Evolutionary conservation across 208 protist genomes (phyloP).

Genomic region (Trypanosoma brucei): DNA sequence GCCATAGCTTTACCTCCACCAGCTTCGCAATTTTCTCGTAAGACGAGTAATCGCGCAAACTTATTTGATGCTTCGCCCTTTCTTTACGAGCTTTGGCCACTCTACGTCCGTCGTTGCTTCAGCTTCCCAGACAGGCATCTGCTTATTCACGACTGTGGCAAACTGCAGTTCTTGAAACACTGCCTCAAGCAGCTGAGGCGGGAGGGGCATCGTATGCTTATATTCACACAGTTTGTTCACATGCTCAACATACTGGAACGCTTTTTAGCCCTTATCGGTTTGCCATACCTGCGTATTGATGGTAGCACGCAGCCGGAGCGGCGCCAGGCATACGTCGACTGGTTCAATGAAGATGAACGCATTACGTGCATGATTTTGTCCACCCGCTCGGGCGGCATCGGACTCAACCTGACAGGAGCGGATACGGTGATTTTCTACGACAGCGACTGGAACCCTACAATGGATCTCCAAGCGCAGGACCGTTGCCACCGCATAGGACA

Average conservation of each 20-base stretch:
- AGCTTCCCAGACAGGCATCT: constrained; percentile 94
- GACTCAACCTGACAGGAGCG: constrained; percentile 98
- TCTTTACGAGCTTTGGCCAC: constrained; percentile 58
- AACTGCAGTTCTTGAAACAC: constrained; percentile 90
- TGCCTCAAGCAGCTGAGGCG: constrained; percentile 73
- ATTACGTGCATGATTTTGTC: constrained; percentile 97
- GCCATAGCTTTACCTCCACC: constrained; percentile 12
- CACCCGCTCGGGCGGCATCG: constrained; percentile 96
- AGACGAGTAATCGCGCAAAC: neutral
- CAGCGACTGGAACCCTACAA: constrained; percentile 99
- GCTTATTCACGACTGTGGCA: constrained; percentile 96
- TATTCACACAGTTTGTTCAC: constrained; percentile 98
- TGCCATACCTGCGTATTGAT: constrained; percentile 94
- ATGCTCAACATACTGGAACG: constrained; percentile 97
- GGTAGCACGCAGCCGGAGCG: constrained; percentile 88
- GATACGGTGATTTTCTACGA: constrained; percentile 99
- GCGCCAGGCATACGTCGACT: constrained; percentile 90
- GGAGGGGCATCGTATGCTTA: constrained; percentile 92
- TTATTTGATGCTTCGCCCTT: constrained; percentile 59
- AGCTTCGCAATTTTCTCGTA: neutral
- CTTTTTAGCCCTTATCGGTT: constrained; percentile 90
- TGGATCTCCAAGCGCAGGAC: constrained; percentile 97
- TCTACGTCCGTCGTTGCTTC: constrained; percentile 74
- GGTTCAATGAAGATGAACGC: constrained; percentile 90
- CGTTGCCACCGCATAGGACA: constrained; percentile 97